Conservation (phyloP, 1,284 basidiomycete species). For the Omphalotus olearius region DNA sequence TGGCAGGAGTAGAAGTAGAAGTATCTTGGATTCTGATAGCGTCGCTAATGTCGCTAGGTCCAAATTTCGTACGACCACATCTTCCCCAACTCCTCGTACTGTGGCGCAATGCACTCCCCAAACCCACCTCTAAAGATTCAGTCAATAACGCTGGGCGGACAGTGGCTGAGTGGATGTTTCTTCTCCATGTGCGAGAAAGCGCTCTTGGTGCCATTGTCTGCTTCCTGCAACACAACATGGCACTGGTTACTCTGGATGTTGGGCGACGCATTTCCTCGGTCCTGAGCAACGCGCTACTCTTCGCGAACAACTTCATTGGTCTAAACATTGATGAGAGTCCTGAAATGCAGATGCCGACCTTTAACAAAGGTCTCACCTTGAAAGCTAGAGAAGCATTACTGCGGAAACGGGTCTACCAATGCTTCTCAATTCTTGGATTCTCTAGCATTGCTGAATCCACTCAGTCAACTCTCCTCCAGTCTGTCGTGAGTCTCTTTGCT, state of each 20-base stretch:
- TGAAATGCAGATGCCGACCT: slow-evolving; percentile 30
- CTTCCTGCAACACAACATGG: slow-evolving; percentile 81
- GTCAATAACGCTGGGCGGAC: slow-evolving; percentile 57
- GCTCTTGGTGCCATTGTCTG: slow-evolving; percentile 86
- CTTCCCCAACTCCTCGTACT: slow-evolving; percentile 90
- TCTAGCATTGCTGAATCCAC: slow-evolving; percentile 79
- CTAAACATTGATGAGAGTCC: slow-evolving; percentile 47
- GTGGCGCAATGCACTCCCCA: slow-evolving; percentile 96
- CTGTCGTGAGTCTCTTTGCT: slow-evolving; percentile 81
- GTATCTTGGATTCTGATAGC: slow-evolving; percentile 94
- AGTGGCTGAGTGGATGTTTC: slow-evolving; percentile 84
- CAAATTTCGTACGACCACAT: slow-evolving; percentile 90
- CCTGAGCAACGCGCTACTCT: slow-evolving; percentile 87
- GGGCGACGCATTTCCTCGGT: slow-evolving; percentile 84
- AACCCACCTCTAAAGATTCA: slow-evolving; percentile 86
- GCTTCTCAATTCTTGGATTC: slow-evolving; percentile 80
- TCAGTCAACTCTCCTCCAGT: slow-evolving; percentile 80
- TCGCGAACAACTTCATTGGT: slow-evolving; percentile 70
- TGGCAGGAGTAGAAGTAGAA: slow-evolving; percentile 86
- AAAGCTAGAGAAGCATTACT: slow-evolving; percentile 82
- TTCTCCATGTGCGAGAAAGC: slow-evolving; percentile 88
- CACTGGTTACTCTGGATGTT: slow-evolving; percentile 87
- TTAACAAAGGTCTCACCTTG: slow-evolving; percentile 53
- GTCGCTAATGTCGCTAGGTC: slow-evolving; percentile 89
- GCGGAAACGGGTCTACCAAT: slow-evolving; percentile 84